A percentile compares a stretch with the other conserved stretches of the same genome.
These are phyloP conservation scores for Striga hermonthica DNA, from an alignment of 305 asterid species.

Conservation along the genomic window DNA sequence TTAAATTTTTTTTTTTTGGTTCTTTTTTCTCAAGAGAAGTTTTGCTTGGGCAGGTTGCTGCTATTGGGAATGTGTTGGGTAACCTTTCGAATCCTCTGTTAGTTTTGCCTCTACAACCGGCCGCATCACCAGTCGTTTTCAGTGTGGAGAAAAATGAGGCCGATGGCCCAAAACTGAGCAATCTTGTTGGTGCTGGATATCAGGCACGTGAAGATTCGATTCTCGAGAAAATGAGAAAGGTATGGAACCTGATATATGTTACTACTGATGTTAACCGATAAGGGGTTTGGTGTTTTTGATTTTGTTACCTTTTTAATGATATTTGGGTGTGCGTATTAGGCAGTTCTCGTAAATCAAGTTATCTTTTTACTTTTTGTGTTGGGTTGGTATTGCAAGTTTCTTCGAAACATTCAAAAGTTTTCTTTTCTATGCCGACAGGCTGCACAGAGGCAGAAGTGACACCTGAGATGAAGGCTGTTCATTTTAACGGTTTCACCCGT, in stretches of 20 bases:
- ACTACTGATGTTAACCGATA: too few species aligned
- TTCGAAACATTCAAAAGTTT: too few species aligned
- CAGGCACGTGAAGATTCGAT: conserved; percentile 71
- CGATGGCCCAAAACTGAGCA: conserved; percentile 43
- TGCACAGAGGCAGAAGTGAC: too few species aligned
- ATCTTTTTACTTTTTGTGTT: too few species aligned
- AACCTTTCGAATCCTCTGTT: conserved; percentile 74
- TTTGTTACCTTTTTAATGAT: too few species aligned
- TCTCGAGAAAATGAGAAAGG: conserved; percentile 68
- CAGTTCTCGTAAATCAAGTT: too few species aligned
- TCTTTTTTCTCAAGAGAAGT: conserved; percentile 29
- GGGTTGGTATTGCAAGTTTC: too few species aligned
- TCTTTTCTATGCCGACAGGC: too few species aligned
- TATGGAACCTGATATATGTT: neutral
- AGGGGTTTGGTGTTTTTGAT: too few species aligned
- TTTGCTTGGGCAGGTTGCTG: conserved; percentile 44
- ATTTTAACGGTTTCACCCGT: too few species aligned
- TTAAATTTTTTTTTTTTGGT: neutral
- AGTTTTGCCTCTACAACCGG: conserved; percentile 63
- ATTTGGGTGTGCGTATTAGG: too few species aligned
- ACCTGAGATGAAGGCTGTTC: too few species aligned
- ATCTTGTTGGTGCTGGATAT: conserved; percentile 62
- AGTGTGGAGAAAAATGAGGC: conserved; percentile 39
- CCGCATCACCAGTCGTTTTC: conserved; percentile 41
- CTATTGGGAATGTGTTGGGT: conserved; percentile 61